Conservation (phyloP, 164 flowering plant genomes). For the Aristolochia fimbriata region DNA sequence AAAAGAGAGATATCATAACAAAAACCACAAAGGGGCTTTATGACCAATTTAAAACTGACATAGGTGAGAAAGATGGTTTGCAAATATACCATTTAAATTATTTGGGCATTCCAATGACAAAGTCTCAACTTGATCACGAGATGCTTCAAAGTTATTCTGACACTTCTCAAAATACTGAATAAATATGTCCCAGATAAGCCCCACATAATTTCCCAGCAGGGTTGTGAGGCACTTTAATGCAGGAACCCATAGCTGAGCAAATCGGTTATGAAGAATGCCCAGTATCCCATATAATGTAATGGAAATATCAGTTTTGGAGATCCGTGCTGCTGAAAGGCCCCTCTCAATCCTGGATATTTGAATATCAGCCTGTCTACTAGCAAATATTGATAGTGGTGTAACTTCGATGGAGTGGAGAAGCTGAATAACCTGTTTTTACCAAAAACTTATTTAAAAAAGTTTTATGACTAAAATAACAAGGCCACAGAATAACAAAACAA, state of each 20-base stretch:
- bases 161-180: conserved; percentile 39
- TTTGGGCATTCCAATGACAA: conserved; percentile 10
- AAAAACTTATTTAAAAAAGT: not conserved
- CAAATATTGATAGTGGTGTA: conserved; percentile 56
- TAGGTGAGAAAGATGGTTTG: not conserved
- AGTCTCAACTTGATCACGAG: conserved; percentile 17
- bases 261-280: conserved; percentile 81
- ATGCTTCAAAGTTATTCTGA: conserved; percentile 26
- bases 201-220: conserved; percentile 31
- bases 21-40: not conserved
- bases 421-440: conserved; percentile 47
- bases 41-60: not conserved
- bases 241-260: conserved; percentile 60
- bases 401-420: conserved; percentile 59
- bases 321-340: conserved; percentile 41
- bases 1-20: not conserved
- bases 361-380: conserved; percentile 49
- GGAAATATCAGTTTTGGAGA: conserved; percentile 43
- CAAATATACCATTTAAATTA: conserved; percentile 27
- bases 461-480: conserved; percentile 2
- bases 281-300: conserved; percentile 55
- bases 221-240: conserved; percentile 60
- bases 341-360: conserved; percentile 60
- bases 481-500: not conserved
- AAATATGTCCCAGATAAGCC: conserved; percentile 47